These are phyloP conservation scores for Selaginella moellendorffii DNA, from an alignment of 75 land plant genomes.

Conservation along the genomic window DNA sequence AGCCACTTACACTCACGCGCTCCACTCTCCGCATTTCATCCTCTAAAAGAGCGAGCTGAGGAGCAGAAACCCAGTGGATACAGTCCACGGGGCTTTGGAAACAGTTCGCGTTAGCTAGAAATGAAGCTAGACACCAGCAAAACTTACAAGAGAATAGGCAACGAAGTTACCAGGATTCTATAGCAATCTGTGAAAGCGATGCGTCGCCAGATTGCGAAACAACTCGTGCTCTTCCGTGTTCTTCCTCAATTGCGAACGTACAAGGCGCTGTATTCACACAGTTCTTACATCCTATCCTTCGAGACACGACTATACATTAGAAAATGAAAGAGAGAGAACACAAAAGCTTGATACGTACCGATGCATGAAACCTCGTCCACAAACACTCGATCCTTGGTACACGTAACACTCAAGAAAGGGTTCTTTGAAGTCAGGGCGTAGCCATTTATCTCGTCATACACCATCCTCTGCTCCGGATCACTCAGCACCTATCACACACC, in stretches of 20 bases:
- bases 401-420: constrained; percentile 54
- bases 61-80: constrained; percentile 90
- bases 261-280: constrained; percentile 71
- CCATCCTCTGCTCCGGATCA: constrained; percentile 79
- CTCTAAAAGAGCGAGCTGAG: constrained; percentile 83
- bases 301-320: not conserved
- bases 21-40: constrained; percentile 96
- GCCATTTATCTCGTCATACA: constrained; percentile 97
- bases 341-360: constrained; percentile 36
- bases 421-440: constrained; percentile 69
- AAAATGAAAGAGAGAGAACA: not conserved
- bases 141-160: no score
- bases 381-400: constrained; percentile 66
- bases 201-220: constrained; percentile 45
- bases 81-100: constrained; percentile 99
- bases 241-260: constrained; percentile 78
- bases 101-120: no score
- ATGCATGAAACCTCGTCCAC: constrained; percentile 95
- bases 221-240: constrained; percentile 88
- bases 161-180: constrained; percentile 76
- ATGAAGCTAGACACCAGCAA: no score
- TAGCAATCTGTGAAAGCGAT: constrained; percentile 56
- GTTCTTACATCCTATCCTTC: constrained; percentile 69
- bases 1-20: constrained; percentile 76
- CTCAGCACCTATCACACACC: constrained; percentile 95